A percentile compares a stretch with the other conserved stretches of the same genome.
Conservation (phyloP, 768 basidiomycete genomes). For the Mycena indigotica region DNA sequence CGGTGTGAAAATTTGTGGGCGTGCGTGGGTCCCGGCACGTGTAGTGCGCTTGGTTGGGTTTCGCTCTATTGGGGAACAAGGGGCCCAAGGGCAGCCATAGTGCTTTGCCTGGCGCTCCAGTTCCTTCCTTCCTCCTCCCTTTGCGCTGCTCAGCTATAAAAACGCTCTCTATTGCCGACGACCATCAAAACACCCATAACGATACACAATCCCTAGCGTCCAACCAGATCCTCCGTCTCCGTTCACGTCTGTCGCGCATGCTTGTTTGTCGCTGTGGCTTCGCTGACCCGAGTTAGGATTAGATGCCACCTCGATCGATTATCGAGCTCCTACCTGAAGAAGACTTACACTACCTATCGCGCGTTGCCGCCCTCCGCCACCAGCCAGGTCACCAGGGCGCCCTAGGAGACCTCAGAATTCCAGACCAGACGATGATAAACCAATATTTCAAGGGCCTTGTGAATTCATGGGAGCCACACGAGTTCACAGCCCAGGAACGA, state of each 20-base stretch:
- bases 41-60: slow-evolving; percentile 3
- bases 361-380: slow-evolving; percentile 5
- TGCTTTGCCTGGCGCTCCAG: not conserved
- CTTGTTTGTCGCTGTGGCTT: too few species aligned
- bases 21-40: slow-evolving; percentile 7
- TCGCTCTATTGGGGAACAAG: not conserved
- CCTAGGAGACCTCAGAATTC: not conserved
- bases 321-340: not conserved
- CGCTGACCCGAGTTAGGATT: not conserved
- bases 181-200: not conserved
- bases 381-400: not conserved
- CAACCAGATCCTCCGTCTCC: too few species aligned
- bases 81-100: not conserved
- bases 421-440: not conserved
- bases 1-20: slow-evolving; percentile 6
- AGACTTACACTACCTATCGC: slow-evolving; percentile 12
- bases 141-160: not conserved
- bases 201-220: too few species aligned
- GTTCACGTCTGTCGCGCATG: not conserved
- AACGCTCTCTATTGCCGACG: not conserved
- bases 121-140: not conserved
- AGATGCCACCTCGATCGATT: slow-evolving; percentile 1
- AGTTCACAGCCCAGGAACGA: slow-evolving; percentile 18
- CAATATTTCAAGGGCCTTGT: slow-evolving; percentile 31
- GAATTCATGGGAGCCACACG: slow-evolving; percentile 18